Base-by-base conservation (phyloP, 495 filamentous ascomycete species). In the Tuber indicum region DNA sequence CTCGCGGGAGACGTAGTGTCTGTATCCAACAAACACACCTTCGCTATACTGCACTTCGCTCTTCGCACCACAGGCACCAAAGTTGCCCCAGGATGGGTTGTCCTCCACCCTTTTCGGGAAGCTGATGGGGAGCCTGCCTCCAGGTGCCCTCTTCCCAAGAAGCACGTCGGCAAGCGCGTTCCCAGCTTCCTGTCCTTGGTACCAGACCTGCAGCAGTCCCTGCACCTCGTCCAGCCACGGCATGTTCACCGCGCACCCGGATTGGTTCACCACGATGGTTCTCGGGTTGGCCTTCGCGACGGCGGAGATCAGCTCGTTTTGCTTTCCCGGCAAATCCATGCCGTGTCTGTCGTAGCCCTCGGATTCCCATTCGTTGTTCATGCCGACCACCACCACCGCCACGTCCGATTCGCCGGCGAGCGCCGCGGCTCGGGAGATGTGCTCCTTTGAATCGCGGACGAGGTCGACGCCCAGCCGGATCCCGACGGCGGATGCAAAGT, bases 301-400 rank as follows among this genome's bases (percentile, higher is more conserved):
- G 8, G 88, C 89, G 72, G 88, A 86, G 80, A 94, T 89, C 44
- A 96, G 86, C 43, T 91, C 88, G 81, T 96, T 91, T 82, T 91
- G 92, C 78, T 89, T 89, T 0, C 90, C 91, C 5, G 93, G 92
- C 12, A 95, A 86, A 77, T 92, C 89, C 92, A 94, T 94, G 74
- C 89, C 89, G 72, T 91, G 87, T 16, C 92, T 88, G 84, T 96
- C 93, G 77, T 93, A 91, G 32, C 93, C 93, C 76, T 96, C 93
- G 26, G 91, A 92, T 83, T 96, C 93, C 93, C 93, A 96, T 83
- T 96, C 93, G 72, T 87, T 88, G 79, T 92, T 93, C n/a, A 96
- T 87, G 1, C 93, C 93, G 8, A 92, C 91, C 76, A 93, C 89
- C 7, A 96, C 86, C 70, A 96, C 87, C 4, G 92, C 93, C 47